These are phyloP conservation scores for Suillus discolor DNA, from an alignment of 768 basidiomycete genomes.

Conservation along the genomic window DNA sequence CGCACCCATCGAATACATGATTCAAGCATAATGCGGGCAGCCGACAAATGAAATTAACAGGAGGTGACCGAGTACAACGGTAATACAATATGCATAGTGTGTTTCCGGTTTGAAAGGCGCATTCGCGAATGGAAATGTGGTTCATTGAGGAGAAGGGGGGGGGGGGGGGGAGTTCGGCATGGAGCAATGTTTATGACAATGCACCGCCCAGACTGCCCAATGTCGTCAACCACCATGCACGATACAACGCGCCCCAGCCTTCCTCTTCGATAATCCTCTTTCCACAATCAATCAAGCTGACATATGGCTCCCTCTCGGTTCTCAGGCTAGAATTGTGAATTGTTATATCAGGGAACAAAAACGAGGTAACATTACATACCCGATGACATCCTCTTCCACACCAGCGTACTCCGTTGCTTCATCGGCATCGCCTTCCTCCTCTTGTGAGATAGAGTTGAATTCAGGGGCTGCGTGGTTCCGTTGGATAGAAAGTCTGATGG, in stretches of 20 bases:
- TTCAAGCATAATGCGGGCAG: too few species aligned
- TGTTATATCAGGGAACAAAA: not conserved
- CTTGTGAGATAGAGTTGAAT: constrained; percentile 74
- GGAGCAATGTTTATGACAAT: constrained; percentile 28
- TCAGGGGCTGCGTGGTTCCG: constrained; percentile 79
- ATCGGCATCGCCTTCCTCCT: constrained; percentile 67
- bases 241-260: constrained; percentile 70
- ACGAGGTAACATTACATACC: constrained; percentile 44
- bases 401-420: constrained; percentile 65
- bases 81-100: constrained; percentile 19
- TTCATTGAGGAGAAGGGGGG: not conserved
- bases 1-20: not conserved
- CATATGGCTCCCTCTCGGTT: constrained; percentile 78
- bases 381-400: constrained; percentile 81
- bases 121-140: not conserved
- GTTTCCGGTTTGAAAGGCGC: not conserved
- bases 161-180: not conserved
- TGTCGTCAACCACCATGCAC: constrained; percentile 86
- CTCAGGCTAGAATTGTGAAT: constrained; percentile 51
- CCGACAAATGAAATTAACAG: not conserved
- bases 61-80: not conserved
- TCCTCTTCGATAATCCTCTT: constrained; percentile 82
- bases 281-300: constrained; percentile 71
- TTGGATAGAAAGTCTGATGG: constrained; percentile 79
- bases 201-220: constrained; percentile 61